Base-by-base conservation (phyloP, 2,329 filamentous ascomycete genomes). In the Fusarium foetens region DNA sequence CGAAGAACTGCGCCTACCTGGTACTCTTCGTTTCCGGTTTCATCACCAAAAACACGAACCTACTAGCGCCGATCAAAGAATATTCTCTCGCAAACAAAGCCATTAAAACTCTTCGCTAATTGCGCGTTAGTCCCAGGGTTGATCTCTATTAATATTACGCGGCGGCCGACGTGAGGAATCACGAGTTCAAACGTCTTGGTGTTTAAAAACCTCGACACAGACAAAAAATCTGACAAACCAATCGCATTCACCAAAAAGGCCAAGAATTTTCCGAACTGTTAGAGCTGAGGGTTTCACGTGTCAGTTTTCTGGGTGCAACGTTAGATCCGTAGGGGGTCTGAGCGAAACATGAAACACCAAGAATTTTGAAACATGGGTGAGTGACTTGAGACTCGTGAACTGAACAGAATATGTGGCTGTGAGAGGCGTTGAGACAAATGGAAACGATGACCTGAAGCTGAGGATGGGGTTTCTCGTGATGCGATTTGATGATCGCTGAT, bases 291-390 rank as follows among this genome's bases (percentile, higher is more conserved):
- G 65, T 68, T 68, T 68, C 42, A 51, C 23, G 25, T 48, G 29
- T 23, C 36, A 19, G 45, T 46, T 16, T 42, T 53, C 11, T 35
- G 27, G n/a, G 16, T 46, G 61, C 19, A 25, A 48, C 31, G 27
- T 7, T 19, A 46, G 49, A 51, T 54, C 48, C 4, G 17, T 17
- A n/a, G 48, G 63, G 35, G 65, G 65, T 43, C 63, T 53, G 65
- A 68, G 65, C 63, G 48, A 68, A 68, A 55, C 65, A 31, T 54
- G 64, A 68, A 68, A 68, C 65, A 45, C 61, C 38, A 42, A n/a
- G n/a, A 38, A 48, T 46, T 53, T 65, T 53, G 42, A 66, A 66
- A 66, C 63, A 45, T 58, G 42, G 25, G 61, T n/a, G 3, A 11
- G 23, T 7, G 48, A 25, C n/a, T 5, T 33, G 63, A 58, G 35